Evolutionary conservation across 1,284 basidiomycete species (phyloP).

Genomic region (Bjerkandera adusta): DNA sequence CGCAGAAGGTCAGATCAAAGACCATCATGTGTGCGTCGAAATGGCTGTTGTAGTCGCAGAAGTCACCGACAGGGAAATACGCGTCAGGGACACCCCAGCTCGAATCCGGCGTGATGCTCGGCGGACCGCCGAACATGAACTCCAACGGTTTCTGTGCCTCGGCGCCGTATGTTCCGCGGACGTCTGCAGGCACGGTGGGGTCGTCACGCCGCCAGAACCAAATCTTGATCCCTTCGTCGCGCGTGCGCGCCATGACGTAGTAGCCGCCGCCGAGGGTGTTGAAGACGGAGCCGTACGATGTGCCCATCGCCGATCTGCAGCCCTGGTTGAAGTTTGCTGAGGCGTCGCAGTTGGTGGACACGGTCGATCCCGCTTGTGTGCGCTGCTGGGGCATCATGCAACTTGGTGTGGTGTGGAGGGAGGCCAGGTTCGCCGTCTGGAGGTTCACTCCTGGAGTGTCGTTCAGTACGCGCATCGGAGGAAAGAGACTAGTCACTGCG

Average conservation of each 20-base stretch:
- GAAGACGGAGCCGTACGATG: constrained; percentile 49
- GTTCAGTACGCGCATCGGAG: background rate
- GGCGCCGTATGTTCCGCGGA: constrained; percentile 24
- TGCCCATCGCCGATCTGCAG: constrained; percentile 42
- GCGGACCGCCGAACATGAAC: constrained; percentile 12
- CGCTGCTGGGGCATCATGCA: constrained; percentile 42
- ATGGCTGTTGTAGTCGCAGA: constrained; percentile 40
- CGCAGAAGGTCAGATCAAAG: constrained; percentile 52
- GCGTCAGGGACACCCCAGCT: constrained; percentile 47
- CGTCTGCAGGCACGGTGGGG: constrained; percentile 35
- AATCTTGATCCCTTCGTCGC: constrained; percentile 38
- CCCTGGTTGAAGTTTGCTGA: constrained; percentile 52
- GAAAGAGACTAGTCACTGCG: background rate
- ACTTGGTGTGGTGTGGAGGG: constrained; percentile 48
- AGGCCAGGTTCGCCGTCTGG: constrained; percentile 40
- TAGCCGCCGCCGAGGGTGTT: constrained; percentile 51
- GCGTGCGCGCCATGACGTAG: constrained; percentile 42
- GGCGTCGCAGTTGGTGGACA: constrained; percentile 47
- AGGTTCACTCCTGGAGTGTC: constrained; percentile 38
- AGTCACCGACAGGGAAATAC: constrained; percentile 39
- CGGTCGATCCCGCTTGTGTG: constrained; percentile 41
- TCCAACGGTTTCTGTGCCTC: background rate
- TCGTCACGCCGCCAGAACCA: constrained; percentile 54
- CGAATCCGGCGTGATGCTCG: constrained; percentile 30
- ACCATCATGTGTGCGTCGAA: constrained; percentile 50